Evolutionary conservation across 1,284 basidiomycete species (phyloP), one percentile per base, ranked within the genome.

Genomic region (Rhodotorula glutinis): DNA sequence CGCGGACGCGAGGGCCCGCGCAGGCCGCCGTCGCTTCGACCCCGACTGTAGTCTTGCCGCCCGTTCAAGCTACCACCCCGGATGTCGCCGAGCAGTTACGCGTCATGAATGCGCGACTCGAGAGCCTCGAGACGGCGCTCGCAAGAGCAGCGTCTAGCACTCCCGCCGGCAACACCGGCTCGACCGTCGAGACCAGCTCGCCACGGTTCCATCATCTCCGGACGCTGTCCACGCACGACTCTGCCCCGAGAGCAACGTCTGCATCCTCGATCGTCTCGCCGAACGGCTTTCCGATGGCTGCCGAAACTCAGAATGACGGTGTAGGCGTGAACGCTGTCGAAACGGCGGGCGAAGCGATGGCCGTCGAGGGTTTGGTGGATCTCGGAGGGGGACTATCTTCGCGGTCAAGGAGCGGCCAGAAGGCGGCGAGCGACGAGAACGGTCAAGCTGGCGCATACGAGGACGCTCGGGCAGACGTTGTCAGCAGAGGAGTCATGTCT

Each of bases 261-360:
- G 17, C 53, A 8, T 40, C 30, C 38, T 52, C 57, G 16, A 53
- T 46, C 27, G 38, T 66, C 9, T 62, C 64, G 17, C 59, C 59
- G 29, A 43, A 33, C 13, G 29, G 43, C 5, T 13, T 44, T 49
- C 59, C 54, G 2, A 53, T 54, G 10, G 29, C 25, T 23, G n/a
- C 27, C 29, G 41, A 60, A 8, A 33, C 54, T 9, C 43, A 60
- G 16, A 57, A 67, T 25, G 30, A 67, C 25, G 65, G 62, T 4
- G 46, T 62, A 10, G 65, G 56, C 13, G 40, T 55, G n/a, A 73
- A 73, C 44, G 63, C 69, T 14, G 64, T 73, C 23, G 71, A 73
- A 40, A 62, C 69, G 27, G 69, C 71, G 3, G 71, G 71, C 3
- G 70, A 72, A 38, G 70, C 70, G 27, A 73, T 73, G 60, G 71